These are phyloP conservation scores for Aspergillus cristatus DNA, from an alignment of 495 filamentous ascomycete species.

Conservation along the genomic window DNA sequence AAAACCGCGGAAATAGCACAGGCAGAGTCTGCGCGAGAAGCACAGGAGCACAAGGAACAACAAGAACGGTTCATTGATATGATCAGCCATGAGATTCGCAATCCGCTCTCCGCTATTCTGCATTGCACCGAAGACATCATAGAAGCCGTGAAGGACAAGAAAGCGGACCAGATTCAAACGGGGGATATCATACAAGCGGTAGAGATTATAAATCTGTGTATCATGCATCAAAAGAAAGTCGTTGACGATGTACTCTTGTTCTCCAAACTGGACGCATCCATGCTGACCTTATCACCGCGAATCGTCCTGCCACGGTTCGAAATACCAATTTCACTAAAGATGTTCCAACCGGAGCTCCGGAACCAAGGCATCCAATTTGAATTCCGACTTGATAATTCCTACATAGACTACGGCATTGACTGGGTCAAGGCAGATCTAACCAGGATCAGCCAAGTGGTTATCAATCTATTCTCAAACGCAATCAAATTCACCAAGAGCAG, in stretches of 20 bases:
- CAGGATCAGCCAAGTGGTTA: constrained; percentile 62
- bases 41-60: constrained; percentile 55
- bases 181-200: constrained; percentile 52
- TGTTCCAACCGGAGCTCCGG: constrained; percentile 63
- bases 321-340: constrained; percentile 57
- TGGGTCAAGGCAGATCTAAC: constrained; percentile 65
- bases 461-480: constrained; percentile 69
- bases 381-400: constrained; percentile 50
- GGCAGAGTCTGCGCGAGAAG: constrained; percentile 54
- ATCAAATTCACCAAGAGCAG: constrained; percentile 60
- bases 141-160: constrained; percentile 9
- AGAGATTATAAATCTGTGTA: constrained; percentile 66
- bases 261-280: constrained; percentile 72
- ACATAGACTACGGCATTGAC: constrained; percentile 44
- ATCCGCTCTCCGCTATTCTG: constrained; percentile 71
- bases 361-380: constrained; percentile 58
- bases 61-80: constrained; percentile 86
- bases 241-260: constrained; percentile 72
- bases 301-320: constrained; percentile 58
- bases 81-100: constrained; percentile 81
- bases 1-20: constrained; percentile 40
- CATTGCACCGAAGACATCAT: constrained; percentile 74
- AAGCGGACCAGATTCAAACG: constrained; percentile 4
- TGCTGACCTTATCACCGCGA: constrained; percentile 59
- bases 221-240: constrained; percentile 71